Evolutionary conservation across 2,329 filamentous ascomycete genomes (phyloP), one percentile per base, ranked within the genome.

Genomic region (Pseudogymnoascus sp.): DNA sequence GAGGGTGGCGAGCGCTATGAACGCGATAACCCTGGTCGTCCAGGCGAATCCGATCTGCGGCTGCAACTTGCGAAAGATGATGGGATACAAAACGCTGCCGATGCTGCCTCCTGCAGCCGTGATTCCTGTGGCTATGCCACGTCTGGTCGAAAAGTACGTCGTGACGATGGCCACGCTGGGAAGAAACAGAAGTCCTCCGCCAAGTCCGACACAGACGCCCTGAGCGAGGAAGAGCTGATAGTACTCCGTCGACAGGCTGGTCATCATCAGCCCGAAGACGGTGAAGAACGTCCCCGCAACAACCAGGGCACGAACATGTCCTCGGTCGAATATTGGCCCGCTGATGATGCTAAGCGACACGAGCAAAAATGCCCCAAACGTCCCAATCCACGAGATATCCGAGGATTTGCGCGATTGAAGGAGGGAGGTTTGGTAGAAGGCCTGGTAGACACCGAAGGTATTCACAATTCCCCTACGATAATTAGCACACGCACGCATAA

Each of bases 251-350:
- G 78, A 85, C 13, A 51, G 73, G 6, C 79, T 82, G 0, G 83
- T 78, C 84, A 88, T 86, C 83, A 89, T 87, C 4, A 88, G 70
- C 1, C 83, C 81, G 63, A 88, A 82, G 13, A 88, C 80, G 63
- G 86, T 82, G 37, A 85, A 70, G 62, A 86, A 73, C 0, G 78
- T 80, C 14, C 85, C 85, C 10, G 71, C 70, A 1, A 84, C 36
- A 1, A 87, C 71, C 0, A 90, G 74, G 57, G 76, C 79, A 25
- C 81, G 79, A 0, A 87, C 85, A 0, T 88, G 87, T 64, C 85
- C 83, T 64, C 78, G 82, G 69, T 90, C 88, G 68, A 82, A 89
- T 0, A 87, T 60, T 51, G 82, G 83, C 0, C 88, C 88, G 19
- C 86, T 80, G 7, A 90, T 69, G 0, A 85, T 84, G 0, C 86